Evolutionary conservation across 768 basidiomycete genomes (phyloP), one percentile per base, ranked within the genome.

Genomic region (Mycena olivaceomarginata): DNA sequence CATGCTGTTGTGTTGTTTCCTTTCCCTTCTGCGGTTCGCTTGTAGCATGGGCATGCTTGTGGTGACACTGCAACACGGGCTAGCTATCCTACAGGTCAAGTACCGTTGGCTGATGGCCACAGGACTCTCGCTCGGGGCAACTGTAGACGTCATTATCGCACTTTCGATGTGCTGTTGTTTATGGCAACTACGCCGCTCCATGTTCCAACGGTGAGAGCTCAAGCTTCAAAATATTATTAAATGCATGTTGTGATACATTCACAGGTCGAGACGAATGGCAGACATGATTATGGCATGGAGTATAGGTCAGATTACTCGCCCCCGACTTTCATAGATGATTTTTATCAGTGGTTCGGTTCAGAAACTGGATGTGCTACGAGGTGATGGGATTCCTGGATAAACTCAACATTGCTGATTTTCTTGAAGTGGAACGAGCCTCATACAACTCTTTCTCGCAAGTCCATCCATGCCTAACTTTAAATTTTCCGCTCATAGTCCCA

Each of bases 351-450:
- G 53, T 56, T 56, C n/a, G 53, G 6, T 56, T 56, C 53, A n/a
- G 53, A 56, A 56, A 56, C 53, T 56, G 53, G 53, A 56, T 56
- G 53, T 56, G 53, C 53, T 56, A 22, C 53, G 53, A 56, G 53
- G 53, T 56, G 53, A 56, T n/a, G n/a, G 18, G 20, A 56, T 22
- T 56, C n/a, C 16, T 22, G 20, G 53, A n/a, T 56, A 56, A n/a
- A 56, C 12, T 56, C 53, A 22, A 22, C n/a, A 56, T 22, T 56
- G 53, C 53, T 56, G 53, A 56, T 56, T 56, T 56, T n/a, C 53
- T 56, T 56, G 53, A n/a, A 56, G 53, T 22, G 53, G 20, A 22
- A 56, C 53, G n/a, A 56, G 53, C 53, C 53, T 56, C 53, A 56
- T 56, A 15, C 12, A 56, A 22, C 20, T 22, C 20, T 56, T 56